A percentile compares a stretch with the other conserved stretches of the same genome.
Evolutionary conservation across 208 protist genomes (phyloP).

Genomic region (Trypanosoma lewisi): DNA sequence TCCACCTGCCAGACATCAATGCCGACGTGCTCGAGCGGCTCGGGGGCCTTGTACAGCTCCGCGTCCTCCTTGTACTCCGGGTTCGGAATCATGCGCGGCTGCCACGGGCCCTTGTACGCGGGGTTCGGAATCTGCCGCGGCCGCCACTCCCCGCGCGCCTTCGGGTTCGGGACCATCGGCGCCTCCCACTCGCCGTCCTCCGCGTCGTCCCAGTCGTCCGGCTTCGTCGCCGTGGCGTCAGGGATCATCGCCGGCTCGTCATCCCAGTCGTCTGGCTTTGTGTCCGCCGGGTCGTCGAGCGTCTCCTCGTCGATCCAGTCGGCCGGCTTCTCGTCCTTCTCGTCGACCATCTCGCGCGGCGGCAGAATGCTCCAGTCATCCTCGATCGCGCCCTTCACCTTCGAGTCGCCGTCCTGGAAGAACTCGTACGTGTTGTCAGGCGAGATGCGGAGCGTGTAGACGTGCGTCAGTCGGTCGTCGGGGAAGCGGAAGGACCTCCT

Average conservation of each 20-base stretch:
- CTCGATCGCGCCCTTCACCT: conserved; percentile 64
- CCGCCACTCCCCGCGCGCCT: conserved; percentile 88
- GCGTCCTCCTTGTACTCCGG: conserved; percentile 81
- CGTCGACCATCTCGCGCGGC: conserved; percentile 85
- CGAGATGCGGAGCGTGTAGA: conserved; percentile 92
- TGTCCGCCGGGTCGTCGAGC: conserved; percentile 86
- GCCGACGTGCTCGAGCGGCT: conserved; percentile 79
- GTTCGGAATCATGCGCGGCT: conserved; percentile 87
- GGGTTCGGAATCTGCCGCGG: conserved; percentile 90
- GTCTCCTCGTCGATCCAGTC: conserved; percentile 83
- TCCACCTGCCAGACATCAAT: conserved; percentile 97
- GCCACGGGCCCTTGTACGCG: conserved; percentile 94
- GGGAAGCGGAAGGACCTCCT: conserved; percentile 59
- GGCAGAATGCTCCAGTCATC: conserved; percentile 90
- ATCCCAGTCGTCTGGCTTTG: conserved; percentile 92
- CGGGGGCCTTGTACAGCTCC: conserved; percentile 62
- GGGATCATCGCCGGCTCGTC: conserved; percentile 69
- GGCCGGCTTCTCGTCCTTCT: conserved; percentile 70
- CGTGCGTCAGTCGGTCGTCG: conserved; percentile 85
- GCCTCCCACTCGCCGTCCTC: conserved; percentile 88
- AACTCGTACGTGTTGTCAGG: conserved; percentile 93
- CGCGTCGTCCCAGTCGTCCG: conserved; percentile 91
- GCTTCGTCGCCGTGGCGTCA: conserved; percentile 90
- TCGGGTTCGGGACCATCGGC: conserved; percentile 83
- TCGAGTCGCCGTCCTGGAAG: conserved; percentile 76